Evolutionary conservation across 2,329 filamentous ascomycete species (phyloP).

Genomic region (Aspergillus aculeatinus): DNA sequence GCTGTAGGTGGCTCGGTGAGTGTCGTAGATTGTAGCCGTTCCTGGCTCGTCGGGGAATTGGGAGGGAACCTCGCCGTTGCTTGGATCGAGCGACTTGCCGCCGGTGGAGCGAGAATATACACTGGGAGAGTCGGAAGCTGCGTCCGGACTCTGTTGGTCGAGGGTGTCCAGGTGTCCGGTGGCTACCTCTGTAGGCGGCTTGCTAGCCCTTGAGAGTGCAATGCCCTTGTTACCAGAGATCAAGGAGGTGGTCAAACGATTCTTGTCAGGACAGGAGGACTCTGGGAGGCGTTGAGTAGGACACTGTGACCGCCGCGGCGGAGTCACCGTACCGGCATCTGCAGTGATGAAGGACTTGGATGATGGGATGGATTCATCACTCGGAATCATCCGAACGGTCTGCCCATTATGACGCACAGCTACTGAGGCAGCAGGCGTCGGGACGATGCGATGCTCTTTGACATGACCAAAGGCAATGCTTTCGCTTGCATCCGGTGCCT

Average conservation of each 20-base stretch:
- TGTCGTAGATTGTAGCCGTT: constrained; percentile 39
- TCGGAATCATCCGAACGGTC: constrained; percentile 34
- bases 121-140: constrained; percentile 36
- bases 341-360: constrained; percentile 34
- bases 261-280: not conserved
- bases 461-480: constrained; percentile 31
- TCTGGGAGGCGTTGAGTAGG: not conserved
- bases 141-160: constrained; percentile 1
- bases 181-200: constrained; percentile 20
- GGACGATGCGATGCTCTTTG: constrained; percentile 31
- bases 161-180: not conserved
- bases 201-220: not conserved
- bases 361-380: constrained; percentile 31
- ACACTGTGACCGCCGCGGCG: constrained; percentile 16
- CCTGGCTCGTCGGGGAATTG: constrained; percentile 25
- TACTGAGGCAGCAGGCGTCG: constrained; percentile 29
- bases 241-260: not conserved
- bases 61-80: constrained; percentile 5
- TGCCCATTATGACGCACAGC: constrained; percentile 24
- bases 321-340: constrained; percentile 22
- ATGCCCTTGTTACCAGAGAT: not conserved
- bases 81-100: constrained; percentile 28
- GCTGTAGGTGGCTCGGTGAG: constrained; percentile 29
- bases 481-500: constrained; percentile 21
- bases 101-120: constrained; percentile 45